phyloP scores from a whole-genome alignment of 192 early-diverging fungal genomes.

The Mortierella antarctica region DNA sequence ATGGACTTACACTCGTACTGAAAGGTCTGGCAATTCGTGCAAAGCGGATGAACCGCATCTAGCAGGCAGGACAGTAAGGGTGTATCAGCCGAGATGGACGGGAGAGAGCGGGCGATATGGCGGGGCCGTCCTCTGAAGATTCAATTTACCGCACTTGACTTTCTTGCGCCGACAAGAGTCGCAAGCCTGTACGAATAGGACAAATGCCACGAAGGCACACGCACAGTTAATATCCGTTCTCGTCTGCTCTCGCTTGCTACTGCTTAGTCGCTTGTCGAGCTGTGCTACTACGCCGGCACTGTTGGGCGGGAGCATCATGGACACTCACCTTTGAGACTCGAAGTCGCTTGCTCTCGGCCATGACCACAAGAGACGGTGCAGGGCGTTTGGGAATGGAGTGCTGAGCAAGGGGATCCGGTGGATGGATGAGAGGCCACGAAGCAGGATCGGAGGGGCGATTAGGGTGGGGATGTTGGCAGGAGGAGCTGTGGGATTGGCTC shows the following conservation, averaged over 20 bases:
- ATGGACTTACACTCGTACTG: constrained; percentile 43
- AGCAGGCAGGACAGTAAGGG: background rate
- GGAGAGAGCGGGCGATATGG: background rate
- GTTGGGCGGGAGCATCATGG: no score
- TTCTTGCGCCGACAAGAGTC: constrained; percentile 52
- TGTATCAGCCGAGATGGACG: background rate
- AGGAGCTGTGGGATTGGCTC: background rate
- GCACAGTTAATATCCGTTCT: no score
- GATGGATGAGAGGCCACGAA: background rate
- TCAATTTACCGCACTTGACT: constrained; percentile 49
- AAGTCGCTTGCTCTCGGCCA: constrained; percentile 45
- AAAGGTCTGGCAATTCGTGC: constrained; percentile 51
- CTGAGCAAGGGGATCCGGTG: background rate
- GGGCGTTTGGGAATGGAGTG: background rate
- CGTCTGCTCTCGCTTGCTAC: no score
- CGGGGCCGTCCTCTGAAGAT: no score
- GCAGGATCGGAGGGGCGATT: no score
- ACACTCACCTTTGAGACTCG: constrained; percentile 30
- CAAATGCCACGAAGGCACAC: background rate
- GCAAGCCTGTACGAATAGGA: constrained; percentile 18
- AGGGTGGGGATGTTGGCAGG: background rate
- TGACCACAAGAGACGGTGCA: constrained; percentile 4
- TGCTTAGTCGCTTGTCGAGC: no score
- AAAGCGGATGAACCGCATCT: constrained; percentile 52
- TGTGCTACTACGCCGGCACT: no score